phyloP scores from a whole-genome alignment of 1,284 basidiomycete genomes.

The Schizophyllum commune region DNA sequence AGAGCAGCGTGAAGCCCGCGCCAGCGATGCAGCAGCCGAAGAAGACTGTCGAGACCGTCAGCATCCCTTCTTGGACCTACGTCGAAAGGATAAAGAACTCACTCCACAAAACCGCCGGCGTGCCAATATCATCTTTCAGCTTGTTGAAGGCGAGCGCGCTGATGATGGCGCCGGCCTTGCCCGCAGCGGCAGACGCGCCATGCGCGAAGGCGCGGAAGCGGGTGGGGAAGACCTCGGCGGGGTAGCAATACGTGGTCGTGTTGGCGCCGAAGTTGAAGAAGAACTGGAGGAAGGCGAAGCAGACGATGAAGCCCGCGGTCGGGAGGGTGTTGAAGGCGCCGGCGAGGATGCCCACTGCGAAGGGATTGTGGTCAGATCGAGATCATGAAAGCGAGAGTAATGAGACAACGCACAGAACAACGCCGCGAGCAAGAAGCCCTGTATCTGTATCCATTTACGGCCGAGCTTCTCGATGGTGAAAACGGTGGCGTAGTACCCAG shows the following conservation, averaged over 20 bases:
- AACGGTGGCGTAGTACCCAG: conserved; percentile 67
- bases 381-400: neutral
- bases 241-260: conserved; percentile 63
- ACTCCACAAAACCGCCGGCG: conserved; percentile 59
- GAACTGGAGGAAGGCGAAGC: conserved; percentile 62
- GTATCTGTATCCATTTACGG: conserved; percentile 69
- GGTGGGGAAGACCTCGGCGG: conserved; percentile 82
- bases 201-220: conserved; percentile 75
- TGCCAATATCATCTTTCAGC: conserved; percentile 57
- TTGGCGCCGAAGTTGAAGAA: conserved; percentile 88
- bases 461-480: conserved; percentile 67
- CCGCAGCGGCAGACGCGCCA: conserved; percentile 72
- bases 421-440: conserved; percentile 69
- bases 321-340: conserved; percentile 57
- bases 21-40: conserved; percentile 53
- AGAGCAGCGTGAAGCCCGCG: conserved; percentile 58
- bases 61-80: neutral
- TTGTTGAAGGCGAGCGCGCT: conserved; percentile 76
- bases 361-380: neutral
- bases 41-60: conserved; percentile 35
- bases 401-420: conserved; percentile 46
- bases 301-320: conserved; percentile 62
- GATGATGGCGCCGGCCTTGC: conserved; percentile 79
- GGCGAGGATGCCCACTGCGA: conserved; percentile 53
- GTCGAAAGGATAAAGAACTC: conserved; percentile 7